Evolutionary conservation across 306 rosid species (phyloP).

Genomic region (Crotalaria pallida): DNA sequence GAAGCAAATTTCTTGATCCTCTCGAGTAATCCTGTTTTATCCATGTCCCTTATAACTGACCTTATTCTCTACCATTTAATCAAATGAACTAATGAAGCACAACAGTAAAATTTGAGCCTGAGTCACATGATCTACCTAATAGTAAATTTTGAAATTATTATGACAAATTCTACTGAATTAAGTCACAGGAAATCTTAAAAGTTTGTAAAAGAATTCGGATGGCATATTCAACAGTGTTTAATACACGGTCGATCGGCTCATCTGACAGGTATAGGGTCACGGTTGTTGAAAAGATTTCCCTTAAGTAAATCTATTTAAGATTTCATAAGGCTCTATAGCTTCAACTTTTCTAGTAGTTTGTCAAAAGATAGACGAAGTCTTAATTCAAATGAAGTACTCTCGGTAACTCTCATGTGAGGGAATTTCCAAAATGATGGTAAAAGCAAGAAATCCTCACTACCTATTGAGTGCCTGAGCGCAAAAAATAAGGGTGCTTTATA

Average conservation of each 20-base stretch:
- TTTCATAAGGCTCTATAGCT: neutral
- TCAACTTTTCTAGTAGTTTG: neutral
- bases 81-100: neutral
- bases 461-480: too few relatives aligned
- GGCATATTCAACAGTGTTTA: too few relatives aligned
- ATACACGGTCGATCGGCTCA: too few relatives aligned
- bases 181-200: too few relatives aligned
- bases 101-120: neutral
- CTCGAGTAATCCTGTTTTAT: neutral
- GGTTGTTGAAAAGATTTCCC: too few relatives aligned
- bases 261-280: too few relatives aligned
- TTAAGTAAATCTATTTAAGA: neutral
- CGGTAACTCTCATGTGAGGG: neutral
- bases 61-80: neutral
- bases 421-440: too few relatives aligned
- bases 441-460: too few relatives aligned
- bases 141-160: neutral
- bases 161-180: neutral
- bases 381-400: neutral
- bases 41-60: neutral
- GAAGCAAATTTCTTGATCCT: neutral
- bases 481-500: too few relatives aligned
- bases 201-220: too few relatives aligned
- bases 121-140: neutral
- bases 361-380: neutral